phyloP scores from a whole-genome alignment of 2,329 filamentous ascomycete species.

The Bipolaris oryzae region DNA sequence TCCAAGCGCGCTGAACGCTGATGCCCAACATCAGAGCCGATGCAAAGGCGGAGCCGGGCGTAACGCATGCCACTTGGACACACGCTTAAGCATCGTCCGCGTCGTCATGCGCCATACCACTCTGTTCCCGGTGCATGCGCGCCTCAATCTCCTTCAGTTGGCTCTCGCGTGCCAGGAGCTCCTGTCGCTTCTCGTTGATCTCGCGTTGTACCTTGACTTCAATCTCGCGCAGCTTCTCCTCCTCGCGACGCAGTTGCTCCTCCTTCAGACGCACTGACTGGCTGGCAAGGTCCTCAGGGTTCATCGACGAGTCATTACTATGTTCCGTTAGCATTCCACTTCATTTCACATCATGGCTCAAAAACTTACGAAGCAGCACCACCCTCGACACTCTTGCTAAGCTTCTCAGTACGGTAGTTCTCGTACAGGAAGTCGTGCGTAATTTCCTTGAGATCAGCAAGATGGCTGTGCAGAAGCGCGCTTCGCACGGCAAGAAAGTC shows the following conservation, averaged over 20 bases:
- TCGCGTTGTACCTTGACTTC: conserved; percentile 99
- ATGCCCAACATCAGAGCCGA: conserved; percentile 19
- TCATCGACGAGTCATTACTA: conserved; percentile 81
- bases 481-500: conserved; percentile 98
- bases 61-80: conserved; percentile 6
- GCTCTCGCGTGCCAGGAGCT: conserved; percentile 94
- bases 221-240: conserved; percentile 99
- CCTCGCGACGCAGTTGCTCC: conserved; percentile 96
- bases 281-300: conserved; percentile 93
- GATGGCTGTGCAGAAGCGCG: conserved; percentile 93
- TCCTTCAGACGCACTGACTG: conserved; percentile 99
- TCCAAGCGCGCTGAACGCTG: conserved; percentile 38
- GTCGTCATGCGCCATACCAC: conserved; percentile 48
- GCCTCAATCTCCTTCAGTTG: conserved; percentile 99
- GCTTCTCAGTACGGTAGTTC: conserved; percentile 99
- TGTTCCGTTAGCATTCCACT: conserved; percentile 28
- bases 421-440: conserved; percentile 99
- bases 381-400: conserved; percentile 98
- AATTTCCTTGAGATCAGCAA: conserved; percentile 98
- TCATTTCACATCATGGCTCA: neutral
- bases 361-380: conserved; percentile 80
- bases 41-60: conserved; percentile 5
- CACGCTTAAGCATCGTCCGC: conserved; percentile 39
- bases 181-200: conserved; percentile 99
- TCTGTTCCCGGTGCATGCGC: conserved; percentile 88